phyloP scores from a whole-genome alignment of 2,329 filamentous ascomycete species.

The Penicillium sp. region DNA sequence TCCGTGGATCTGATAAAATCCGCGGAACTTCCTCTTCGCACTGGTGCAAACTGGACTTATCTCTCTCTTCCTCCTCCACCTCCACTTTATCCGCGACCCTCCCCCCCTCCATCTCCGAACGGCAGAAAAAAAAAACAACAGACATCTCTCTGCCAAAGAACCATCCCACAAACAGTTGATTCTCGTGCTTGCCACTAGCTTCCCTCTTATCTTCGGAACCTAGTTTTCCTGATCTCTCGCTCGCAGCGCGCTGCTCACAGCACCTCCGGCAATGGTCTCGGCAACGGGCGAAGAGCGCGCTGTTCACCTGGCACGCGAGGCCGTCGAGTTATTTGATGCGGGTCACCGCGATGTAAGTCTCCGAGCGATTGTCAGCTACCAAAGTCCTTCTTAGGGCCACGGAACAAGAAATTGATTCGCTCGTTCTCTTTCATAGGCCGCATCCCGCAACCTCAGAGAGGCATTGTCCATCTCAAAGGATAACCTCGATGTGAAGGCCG shows the following conservation, averaged over 20 bases:
- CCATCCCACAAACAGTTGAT: too few species aligned
- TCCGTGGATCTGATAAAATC: slow-evolving; percentile 11
- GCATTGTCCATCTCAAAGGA: slow-evolving; percentile 44
- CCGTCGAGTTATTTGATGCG: slow-evolving; percentile 42
- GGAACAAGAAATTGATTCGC: not conserved
- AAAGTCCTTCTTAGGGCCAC: too few species aligned
- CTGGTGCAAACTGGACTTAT: not conserved
- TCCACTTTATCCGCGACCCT: slow-evolving; percentile 5
- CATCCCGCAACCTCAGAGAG: slow-evolving; percentile 44
- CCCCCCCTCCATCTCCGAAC: slow-evolving; percentile 2
- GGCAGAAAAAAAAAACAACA: slow-evolving; percentile 9
- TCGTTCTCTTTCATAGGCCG: slow-evolving; percentile 29
- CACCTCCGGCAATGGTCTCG: slow-evolving; percentile 37
- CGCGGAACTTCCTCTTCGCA: not conserved
- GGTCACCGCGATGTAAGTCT: slow-evolving; percentile 41
- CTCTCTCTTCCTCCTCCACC: slow-evolving; percentile 13
- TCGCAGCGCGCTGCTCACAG: slow-evolving; percentile 12
- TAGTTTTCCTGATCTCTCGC: not conserved
- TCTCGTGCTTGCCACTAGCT: too few species aligned
- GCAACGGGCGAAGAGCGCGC: slow-evolving; percentile 42
- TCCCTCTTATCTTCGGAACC: not conserved
- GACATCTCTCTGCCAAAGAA: slow-evolving; percentile 2
- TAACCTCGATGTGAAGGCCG: slow-evolving; percentile 40
- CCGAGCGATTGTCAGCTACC: too few species aligned
- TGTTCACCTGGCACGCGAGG: slow-evolving; percentile 42